Conservation (phyloP, 192 early-diverging fungal genomes). For the Allomyces macrogynus region DNA sequence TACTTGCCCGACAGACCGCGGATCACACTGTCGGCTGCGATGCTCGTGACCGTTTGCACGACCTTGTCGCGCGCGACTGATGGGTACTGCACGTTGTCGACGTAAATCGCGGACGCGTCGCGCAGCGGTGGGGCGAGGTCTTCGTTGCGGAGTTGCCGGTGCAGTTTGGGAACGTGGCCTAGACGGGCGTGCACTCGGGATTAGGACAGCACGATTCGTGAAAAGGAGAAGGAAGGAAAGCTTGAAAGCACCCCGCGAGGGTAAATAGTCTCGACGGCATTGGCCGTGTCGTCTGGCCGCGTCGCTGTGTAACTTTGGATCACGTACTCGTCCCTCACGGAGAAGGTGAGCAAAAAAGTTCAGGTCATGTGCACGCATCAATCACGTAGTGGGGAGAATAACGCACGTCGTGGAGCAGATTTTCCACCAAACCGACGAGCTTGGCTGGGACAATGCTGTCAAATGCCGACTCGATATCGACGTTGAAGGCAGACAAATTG, state of each 20-base stretch:
- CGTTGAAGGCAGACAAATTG: slow-evolving; percentile 54
- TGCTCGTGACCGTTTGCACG: slow-evolving; percentile 11
- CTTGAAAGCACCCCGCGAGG: no score
- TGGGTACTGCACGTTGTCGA: no score
- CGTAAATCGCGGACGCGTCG: no score
- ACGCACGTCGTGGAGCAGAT: slow-evolving; percentile 26
- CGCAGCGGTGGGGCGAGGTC: no score
- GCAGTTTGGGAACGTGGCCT: no score
- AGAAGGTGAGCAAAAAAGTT: neutral
- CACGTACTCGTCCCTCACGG: slow-evolving; percentile 39
- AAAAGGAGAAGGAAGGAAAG: no score
- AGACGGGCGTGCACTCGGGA: no score
- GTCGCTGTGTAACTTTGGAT: slow-evolving; percentile 40
- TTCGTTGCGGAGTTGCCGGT: no score
- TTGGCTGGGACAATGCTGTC: slow-evolving; percentile 62
- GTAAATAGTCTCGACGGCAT: no score
- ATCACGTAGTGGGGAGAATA: no score
- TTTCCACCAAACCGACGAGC: slow-evolving; percentile 30
- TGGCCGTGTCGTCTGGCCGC: slow-evolving; percentile 4
- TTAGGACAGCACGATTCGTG: no score
- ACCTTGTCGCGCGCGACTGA: slow-evolving; percentile 5
- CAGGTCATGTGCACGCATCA: no score
- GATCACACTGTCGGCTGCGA: slow-evolving; percentile 4
- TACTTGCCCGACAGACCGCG: slow-evolving; percentile 8
- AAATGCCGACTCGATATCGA: slow-evolving; percentile 57